These are phyloP conservation scores for Polygonum maritimum DNA, from an alignment of 148 eudicot species.

Conservation along the genomic window DNA sequence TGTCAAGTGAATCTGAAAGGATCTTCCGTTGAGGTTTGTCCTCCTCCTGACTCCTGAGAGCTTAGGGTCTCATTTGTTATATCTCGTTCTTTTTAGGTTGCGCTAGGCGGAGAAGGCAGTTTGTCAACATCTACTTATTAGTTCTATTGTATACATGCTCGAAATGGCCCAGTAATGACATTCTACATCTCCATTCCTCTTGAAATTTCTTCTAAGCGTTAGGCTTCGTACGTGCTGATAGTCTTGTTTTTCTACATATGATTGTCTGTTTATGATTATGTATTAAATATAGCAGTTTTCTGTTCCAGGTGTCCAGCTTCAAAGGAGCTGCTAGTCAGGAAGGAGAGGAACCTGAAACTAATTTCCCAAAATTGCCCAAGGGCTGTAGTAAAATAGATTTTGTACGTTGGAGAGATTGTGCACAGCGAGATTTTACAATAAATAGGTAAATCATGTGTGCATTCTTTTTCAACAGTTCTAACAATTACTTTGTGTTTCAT, in stretches of 20 bases:
- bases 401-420: constrained; percentile 53
- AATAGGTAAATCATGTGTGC: constrained; percentile 47
- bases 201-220: background rate
- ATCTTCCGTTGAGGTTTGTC: constrained; percentile 64
- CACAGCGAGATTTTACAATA: constrained; percentile 79
- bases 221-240: background rate
- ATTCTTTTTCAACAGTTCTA: background rate
- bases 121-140: background rate
- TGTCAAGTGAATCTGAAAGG: constrained; percentile 59
- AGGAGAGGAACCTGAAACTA: constrained; percentile 20
- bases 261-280: background rate
- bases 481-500: background rate
- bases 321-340: constrained; percentile 35
- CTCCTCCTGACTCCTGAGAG: background rate
- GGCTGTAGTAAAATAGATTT: constrained; percentile 47
- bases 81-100: background rate
- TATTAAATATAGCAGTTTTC: background rate
- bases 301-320: constrained; percentile 79
- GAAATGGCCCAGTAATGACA: background rate
- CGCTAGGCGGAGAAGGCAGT: background rate
- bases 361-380: constrained; percentile 24
- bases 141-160: background rate
- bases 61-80: background rate
- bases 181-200: background rate
- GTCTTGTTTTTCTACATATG: background rate